Evolutionary conservation across 352 stramenopile genomes (phyloP), one percentile per base, ranked within the genome.

Genomic region (Thalassiosira ordinaria): DNA sequence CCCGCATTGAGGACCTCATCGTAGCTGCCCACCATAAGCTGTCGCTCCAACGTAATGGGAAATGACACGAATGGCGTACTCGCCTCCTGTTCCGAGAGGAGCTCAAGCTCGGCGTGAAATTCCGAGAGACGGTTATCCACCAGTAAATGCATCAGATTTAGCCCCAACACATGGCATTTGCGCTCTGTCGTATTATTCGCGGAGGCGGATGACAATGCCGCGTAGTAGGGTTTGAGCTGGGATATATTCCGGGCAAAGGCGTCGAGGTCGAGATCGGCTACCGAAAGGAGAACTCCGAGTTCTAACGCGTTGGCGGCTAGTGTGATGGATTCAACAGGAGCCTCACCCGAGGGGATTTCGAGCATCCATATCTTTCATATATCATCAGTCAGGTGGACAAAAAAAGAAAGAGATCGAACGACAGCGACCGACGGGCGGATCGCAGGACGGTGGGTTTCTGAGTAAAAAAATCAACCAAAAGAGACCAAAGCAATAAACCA

Each of bases 1-100:
- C 88, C 93, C 11, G 95, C 90, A 70, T 96, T 91, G 16, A 98
- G 91, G 22, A 98, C 92, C 84, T 96, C 82, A 84, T 91, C 85
- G 60, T 94, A 93, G 14, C 82, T 84, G 4, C 90, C 90, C 3
- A 95, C 90, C 88, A 95, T 93, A 1, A 93, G 65, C 66, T 91
- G 74, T 6, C 88, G 80, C 74, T 95, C 90, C 18, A 93, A 69
- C 27, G 73, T 82, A 64, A 93, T 91, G 14, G 90, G 85, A 68
- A 93, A 95, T 5, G 79, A 84, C 18, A 93, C 67, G 51, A 87
- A 86, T 3, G 70, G 51, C 57, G 77, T 84, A 16, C 47, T 49
- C 0, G 84, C 77, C 78, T 93, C 87, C 27, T 68, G 52, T 49
- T 87, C 74, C 0, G 80, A 82, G 11, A 93, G 60, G 0, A 92